These are phyloP conservation scores for Firmiana major DNA, from an alignment of 345 rosid genomes.

Conservation along the genomic window DNA sequence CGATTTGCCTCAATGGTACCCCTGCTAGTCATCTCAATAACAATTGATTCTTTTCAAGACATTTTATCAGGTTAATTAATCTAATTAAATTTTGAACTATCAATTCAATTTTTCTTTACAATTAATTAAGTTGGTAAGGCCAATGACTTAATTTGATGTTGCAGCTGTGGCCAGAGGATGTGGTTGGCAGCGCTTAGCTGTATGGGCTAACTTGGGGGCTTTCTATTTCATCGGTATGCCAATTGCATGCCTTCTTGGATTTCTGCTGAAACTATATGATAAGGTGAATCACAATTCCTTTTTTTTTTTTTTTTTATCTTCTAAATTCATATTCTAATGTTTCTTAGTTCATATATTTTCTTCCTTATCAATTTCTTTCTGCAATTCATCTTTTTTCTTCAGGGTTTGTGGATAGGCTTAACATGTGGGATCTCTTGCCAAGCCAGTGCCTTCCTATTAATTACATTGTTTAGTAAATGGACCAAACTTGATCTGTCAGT, in stretches of 20 bases:
- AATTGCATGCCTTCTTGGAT: constrained; percentile 40
- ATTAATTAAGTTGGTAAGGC: neutral
- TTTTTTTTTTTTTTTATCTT: no score
- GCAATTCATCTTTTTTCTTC: neutral
- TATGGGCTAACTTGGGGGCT: constrained; percentile 46
- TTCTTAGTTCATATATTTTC: neutral
- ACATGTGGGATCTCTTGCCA: constrained; percentile 56
- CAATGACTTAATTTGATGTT: neutral
- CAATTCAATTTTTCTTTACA: neutral
- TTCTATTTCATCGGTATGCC: constrained; percentile 54
- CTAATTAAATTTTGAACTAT: neutral
- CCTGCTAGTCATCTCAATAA: constrained; percentile 51
- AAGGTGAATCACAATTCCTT: constrained; percentile 34
- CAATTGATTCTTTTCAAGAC: constrained; percentile 60
- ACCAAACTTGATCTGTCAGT: constrained; percentile 15
- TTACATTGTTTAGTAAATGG: constrained; percentile 53
- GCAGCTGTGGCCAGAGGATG: constrained; percentile 72
- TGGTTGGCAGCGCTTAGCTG: constrained; percentile 66
- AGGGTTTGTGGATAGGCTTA: constrained; percentile 81
- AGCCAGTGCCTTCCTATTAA: constrained; percentile 37
- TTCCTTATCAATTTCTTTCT: neutral
- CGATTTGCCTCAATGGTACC: constrained; percentile 53
- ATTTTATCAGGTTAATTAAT: constrained; percentile 74
- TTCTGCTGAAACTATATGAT: constrained; percentile 42
- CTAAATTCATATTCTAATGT: neutral